Evolutionary conservation across 768 basidiomycete genomes (phyloP).

Genomic region (Amanita molliuscula): DNA sequence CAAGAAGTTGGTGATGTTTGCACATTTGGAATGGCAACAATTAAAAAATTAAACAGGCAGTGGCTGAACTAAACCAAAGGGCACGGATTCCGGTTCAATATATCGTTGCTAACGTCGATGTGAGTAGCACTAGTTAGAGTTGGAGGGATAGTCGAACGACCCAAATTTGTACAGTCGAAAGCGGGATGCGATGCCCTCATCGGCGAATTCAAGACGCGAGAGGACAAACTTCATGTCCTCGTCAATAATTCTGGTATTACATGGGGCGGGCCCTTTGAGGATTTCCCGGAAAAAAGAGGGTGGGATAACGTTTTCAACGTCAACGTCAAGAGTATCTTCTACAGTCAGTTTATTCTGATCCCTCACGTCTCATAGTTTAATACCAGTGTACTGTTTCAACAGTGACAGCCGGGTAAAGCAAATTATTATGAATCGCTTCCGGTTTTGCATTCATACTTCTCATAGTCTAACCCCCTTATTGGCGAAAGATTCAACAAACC

Average conservation of each 20-base stretch:
- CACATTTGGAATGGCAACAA: not conserved
- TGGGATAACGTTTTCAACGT: slow-evolving; percentile 80
- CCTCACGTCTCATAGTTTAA: not conserved
- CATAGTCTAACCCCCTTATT: slow-evolving; percentile 48
- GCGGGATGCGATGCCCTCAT: slow-evolving; percentile 72
- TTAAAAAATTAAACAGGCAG: slow-evolving; percentile 23
- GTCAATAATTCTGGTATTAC: slow-evolving; percentile 78
- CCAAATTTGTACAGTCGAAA: slow-evolving; percentile 41
- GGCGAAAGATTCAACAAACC: slow-evolving; percentile 48
- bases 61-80: slow-evolving; percentile 48
- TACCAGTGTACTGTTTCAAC: slow-evolving; percentile 3
- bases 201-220: slow-evolving; percentile 55
- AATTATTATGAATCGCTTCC: not conserved
- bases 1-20: slow-evolving; percentile 43
- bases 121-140: slow-evolving; percentile 24
- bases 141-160: not conserved
- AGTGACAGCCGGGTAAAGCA: slow-evolving; percentile 7
- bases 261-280: slow-evolving; percentile 64
- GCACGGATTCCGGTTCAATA: slow-evolving; percentile 48
- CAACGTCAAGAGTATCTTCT: slow-evolving; percentile 82
- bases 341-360: slow-evolving; percentile 37
- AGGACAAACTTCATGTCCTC: slow-evolving; percentile 68
- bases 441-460: not conserved
- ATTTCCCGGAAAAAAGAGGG: slow-evolving; percentile 72
- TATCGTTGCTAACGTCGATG: slow-evolving; percentile 63